Evolutionary conservation across 495 filamentous ascomycete genomes (phyloP).

Genomic region (Penicillium coprophilum): DNA sequence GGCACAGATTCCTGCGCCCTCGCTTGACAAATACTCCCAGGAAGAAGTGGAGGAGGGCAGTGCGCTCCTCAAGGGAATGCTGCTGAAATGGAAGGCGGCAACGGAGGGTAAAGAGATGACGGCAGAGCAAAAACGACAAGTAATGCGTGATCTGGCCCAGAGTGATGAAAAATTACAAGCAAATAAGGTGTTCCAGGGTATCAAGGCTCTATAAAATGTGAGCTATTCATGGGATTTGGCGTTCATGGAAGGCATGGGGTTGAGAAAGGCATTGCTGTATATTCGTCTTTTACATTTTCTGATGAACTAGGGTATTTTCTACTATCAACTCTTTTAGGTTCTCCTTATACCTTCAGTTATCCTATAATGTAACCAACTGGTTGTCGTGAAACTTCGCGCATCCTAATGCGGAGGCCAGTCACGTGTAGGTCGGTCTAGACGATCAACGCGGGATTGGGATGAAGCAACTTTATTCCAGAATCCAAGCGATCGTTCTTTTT

Average conservation of each 20-base stretch:
- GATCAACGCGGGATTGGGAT: slow-evolving; percentile 14
- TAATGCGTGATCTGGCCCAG: slow-evolving; percentile 76
- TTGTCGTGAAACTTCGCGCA: neutral
- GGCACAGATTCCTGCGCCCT: slow-evolving; percentile 42
- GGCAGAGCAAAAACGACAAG: slow-evolving; percentile 72
- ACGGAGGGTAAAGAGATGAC: slow-evolving; percentile 64
- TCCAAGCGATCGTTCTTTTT: slow-evolving; percentile 11
- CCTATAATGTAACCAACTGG: neutral
- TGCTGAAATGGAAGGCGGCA: slow-evolving; percentile 85
- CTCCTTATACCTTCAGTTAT: neutral
- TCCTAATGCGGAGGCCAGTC: slow-evolving; percentile 15
- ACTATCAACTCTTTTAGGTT: neutral
- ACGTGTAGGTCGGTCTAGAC: slow-evolving; percentile 29
- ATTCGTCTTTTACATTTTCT: neutral
- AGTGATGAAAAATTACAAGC: slow-evolving; percentile 66
- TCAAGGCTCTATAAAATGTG: slow-evolving; percentile 65
- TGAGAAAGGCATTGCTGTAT: slow-evolving; percentile 6
- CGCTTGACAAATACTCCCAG: slow-evolving; percentile 62
- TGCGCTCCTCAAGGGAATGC: slow-evolving; percentile 76
- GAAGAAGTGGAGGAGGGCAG: slow-evolving; percentile 92
- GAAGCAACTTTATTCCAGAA: slow-evolving; percentile 6
- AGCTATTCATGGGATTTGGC: slow-evolving; percentile 18
- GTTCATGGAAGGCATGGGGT: slow-evolving; percentile 9
- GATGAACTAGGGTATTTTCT: neutral
- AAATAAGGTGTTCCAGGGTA: slow-evolving; percentile 88